A percentile compares a stretch with the other conserved stretches of the same genome.
phyloP scores from a whole-genome alignment of 169 alveolate genomes.

The Plasmodium adleri region DNA sequence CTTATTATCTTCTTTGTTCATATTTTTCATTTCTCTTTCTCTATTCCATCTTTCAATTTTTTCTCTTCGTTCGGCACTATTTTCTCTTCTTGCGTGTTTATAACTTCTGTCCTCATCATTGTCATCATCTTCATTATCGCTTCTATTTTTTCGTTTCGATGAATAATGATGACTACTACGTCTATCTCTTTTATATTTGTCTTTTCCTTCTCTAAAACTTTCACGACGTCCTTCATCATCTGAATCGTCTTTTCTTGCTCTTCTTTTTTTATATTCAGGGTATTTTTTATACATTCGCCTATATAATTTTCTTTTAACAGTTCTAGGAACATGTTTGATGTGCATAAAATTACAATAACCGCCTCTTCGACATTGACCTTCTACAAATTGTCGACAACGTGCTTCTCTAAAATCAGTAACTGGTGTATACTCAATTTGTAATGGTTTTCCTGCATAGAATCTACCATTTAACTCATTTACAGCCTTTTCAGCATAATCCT shows the following conservation, averaged over 20 bases:
- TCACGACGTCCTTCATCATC: constrained; percentile 49
- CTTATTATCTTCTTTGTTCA: constrained; percentile 7
- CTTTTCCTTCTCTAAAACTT: constrained; percentile 71
- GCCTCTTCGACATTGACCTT: constrained; percentile 98
- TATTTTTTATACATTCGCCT: constrained; percentile 97
- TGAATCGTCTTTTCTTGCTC: constrained; percentile 70
- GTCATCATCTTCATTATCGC: constrained; percentile 34
- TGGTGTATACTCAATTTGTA: constrained; percentile 98
- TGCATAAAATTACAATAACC: constrained; percentile 99
- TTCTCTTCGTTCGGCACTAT: constrained; percentile 93
- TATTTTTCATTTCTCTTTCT: constrained; percentile 84
- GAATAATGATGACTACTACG: constrained; percentile 37
- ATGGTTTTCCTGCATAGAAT: constrained; percentile 93
- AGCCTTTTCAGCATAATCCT: constrained; percentile 96
- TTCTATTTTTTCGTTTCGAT: constrained; percentile 50
- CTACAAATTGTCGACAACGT: constrained; percentile 98
- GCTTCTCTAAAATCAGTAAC: constrained; percentile 99
- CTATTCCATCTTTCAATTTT: constrained; percentile 94
- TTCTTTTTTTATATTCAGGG: constrained; percentile 94
- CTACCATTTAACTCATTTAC: constrained; percentile 94
- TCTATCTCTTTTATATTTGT: constrained; percentile 63
- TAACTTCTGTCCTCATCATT: constrained; percentile 75
- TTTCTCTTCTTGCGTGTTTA: constrained; percentile 84
- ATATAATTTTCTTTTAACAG: constrained; percentile 92
- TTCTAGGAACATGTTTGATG: constrained; percentile 97